Evolutionary conservation across 1,284 basidiomycete species (phyloP), one percentile per base, ranked within the genome.

Genomic region (Sporisorium graminicola): DNA sequence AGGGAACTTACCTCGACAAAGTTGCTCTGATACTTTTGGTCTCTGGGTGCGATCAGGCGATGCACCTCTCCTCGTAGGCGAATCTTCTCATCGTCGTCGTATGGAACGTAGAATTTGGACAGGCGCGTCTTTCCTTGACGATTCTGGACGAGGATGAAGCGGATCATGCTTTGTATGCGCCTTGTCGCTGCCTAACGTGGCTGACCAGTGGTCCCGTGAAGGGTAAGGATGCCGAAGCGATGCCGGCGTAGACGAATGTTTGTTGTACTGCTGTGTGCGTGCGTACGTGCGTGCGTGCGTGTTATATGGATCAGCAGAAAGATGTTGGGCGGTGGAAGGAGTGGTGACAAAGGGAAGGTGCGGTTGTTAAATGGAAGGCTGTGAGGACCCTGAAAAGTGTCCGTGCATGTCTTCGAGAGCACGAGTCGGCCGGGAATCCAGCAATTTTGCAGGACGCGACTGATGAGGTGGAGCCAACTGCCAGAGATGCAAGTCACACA

Each of bases 1-100:
- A 49, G 27, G 16, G 12, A 7, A 79, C 90, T 62, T 76, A 96
- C 95, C 90, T 99, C 96, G 55, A 98, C 95, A 85, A 99, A 99
- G 87, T 99, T 99, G 65, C 94, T 96, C 86, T 99, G 97, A 79
- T 98, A 96, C 87, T 98, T 98, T 88, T 98, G 95, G 86, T 99
- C 96, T 74, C 96, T 88, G n/a, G 95, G 94, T 0, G 96, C 96
- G 20, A 99, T 93, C 70, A 98, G 87, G 46, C 96, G 89, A 86
- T 98, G 96, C 1, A 99, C 95, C 86, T 99, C 96, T 24, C 95
- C 95, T 42, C 95, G 90, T 62, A 98, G 88, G 60, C 94, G 90
- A 63, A 95, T 92, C 93, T 96, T 83, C 51, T 87, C 86, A 9
- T 86, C 83, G 42, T 86, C 86, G 53, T 82, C 79, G 82, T 53